phyloP scores from a whole-genome alignment of 176 grass and related monocot genomes.

The Microstegium vimineum region DNA sequence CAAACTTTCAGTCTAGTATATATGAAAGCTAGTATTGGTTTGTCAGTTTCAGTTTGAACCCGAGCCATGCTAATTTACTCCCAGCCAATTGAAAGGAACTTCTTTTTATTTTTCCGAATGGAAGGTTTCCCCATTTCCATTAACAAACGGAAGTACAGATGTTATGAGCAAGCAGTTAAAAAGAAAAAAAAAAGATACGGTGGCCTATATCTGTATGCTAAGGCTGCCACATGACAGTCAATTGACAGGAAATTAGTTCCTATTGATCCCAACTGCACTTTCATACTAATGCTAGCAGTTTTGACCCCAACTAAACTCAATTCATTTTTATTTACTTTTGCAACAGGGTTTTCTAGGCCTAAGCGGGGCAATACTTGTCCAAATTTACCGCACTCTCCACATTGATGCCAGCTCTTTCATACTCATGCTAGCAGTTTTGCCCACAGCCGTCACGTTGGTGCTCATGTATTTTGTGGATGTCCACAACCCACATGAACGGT shows the following conservation, averaged over 20 bases:
- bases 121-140: neutral
- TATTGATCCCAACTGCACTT: neutral
- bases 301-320: neutral
- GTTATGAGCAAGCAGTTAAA: neutral
- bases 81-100: neutral
- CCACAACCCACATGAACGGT: slow-evolving; percentile 26
- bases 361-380: slow-evolving; percentile 82
- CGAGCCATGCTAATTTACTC: neutral
- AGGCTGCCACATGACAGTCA: no score
- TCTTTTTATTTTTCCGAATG: neutral
- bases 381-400: slow-evolving; percentile 47
- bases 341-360: slow-evolving; percentile 81
- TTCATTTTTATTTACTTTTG: slow-evolving; percentile 7
- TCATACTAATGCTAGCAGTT: neutral
- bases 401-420: slow-evolving; percentile 56
- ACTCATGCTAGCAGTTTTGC: slow-evolving; percentile 72
- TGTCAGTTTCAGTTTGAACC: neutral
- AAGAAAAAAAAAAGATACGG: neutral
- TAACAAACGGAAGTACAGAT: neutral
- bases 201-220: no score
- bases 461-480: slow-evolving; percentile 75
- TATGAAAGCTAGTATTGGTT: neutral
- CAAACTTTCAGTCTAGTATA: neutral
- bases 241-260: neutral
- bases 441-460: slow-evolving; percentile 50